phyloP scores from a whole-genome alignment of 1,284 basidiomycete species.

The Malassezia slooffiae region DNA sequence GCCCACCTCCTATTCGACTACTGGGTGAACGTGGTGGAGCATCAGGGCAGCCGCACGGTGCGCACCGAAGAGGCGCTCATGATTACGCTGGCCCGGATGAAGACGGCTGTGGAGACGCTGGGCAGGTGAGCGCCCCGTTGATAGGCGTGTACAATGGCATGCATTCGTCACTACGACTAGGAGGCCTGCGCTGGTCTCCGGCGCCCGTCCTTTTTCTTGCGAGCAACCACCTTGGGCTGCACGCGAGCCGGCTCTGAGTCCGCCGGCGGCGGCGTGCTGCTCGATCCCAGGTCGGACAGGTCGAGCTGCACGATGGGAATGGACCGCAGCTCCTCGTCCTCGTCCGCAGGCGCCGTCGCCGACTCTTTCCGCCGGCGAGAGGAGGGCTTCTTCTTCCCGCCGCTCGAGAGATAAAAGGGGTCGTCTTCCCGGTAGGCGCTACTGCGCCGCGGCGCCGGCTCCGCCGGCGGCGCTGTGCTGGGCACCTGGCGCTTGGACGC shows the following conservation, averaged over 20 bases:
- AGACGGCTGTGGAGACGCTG: too few species aligned
- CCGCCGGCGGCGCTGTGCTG: not conserved
- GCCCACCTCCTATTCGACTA: too few species aligned
- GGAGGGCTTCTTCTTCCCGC: conserved; percentile 2
- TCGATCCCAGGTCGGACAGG: conserved; percentile 17
- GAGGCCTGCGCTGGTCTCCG: too few species aligned
- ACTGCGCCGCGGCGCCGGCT: not conserved
- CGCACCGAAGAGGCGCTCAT: too few species aligned
- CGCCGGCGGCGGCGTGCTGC: not conserved
- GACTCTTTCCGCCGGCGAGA: not conserved
- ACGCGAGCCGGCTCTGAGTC: not conserved
- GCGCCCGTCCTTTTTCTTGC: conserved; percentile 13
- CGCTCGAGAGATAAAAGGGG: conserved; percentile 22
- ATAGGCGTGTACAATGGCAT: too few species aligned
- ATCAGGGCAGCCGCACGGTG: too few species aligned
- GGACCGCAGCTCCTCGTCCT: conserved; percentile 23
- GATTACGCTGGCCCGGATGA: too few species aligned
- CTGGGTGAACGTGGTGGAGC: too few species aligned
- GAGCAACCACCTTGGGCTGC: conserved; percentile 12
- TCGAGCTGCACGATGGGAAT: conserved; percentile 38
- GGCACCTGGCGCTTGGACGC: not conserved
- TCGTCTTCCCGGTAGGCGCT: conserved; percentile 18
- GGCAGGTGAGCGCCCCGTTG: too few species aligned
- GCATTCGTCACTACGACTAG: too few species aligned
- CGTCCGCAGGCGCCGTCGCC: not conserved